phyloP scores from a whole-genome alignment of 495 filamentous ascomycete genomes.

The Podospora comata region DNA sequence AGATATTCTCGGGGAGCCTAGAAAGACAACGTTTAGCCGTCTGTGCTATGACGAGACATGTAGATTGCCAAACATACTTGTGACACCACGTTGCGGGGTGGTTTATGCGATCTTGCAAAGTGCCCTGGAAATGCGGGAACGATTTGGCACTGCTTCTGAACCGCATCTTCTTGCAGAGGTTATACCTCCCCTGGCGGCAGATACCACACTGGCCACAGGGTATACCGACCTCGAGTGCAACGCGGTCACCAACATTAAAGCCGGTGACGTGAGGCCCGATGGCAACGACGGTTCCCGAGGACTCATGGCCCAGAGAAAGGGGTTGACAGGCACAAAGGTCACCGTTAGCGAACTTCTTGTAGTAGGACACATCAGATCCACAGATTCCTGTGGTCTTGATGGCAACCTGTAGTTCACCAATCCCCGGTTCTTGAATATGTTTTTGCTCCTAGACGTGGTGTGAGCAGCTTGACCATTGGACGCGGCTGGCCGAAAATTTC shows the following conservation, averaged over 20 bases:
- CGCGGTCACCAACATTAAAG: slow-evolving; percentile 68
- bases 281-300: slow-evolving; percentile 65
- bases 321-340: slow-evolving; percentile 72
- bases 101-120: slow-evolving; percentile 85
- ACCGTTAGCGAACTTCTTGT: slow-evolving; percentile 79
- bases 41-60: background rate
- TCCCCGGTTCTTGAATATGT: slow-evolving; percentile 44
- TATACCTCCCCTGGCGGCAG: slow-evolving; percentile 77
- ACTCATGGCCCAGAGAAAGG: slow-evolving; percentile 76
- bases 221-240: slow-evolving; percentile 81
- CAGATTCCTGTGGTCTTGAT: slow-evolving; percentile 75
- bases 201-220: slow-evolving; percentile 73
- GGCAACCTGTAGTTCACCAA: slow-evolving; percentile 67
- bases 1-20: slow-evolving; percentile 67
- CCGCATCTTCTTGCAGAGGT: slow-evolving; percentile 77
- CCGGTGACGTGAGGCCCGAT: slow-evolving; percentile 55
- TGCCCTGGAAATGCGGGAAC: slow-evolving; percentile 83
- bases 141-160: slow-evolving; percentile 83
- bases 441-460: slow-evolving; percentile 41
- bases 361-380: slow-evolving; percentile 83
- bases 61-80: slow-evolving; percentile 44
- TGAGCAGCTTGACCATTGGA: slow-evolving; percentile 21
- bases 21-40: slow-evolving; percentile 10
- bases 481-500: slow-evolving; percentile 23
- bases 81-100: slow-evolving; percentile 79